Percentiles rank a stretch among this genome's conserved stretches.
Evolutionary conservation across 495 filamentous ascomycete species (phyloP).

Genomic region (Neurospora sp.): DNA sequence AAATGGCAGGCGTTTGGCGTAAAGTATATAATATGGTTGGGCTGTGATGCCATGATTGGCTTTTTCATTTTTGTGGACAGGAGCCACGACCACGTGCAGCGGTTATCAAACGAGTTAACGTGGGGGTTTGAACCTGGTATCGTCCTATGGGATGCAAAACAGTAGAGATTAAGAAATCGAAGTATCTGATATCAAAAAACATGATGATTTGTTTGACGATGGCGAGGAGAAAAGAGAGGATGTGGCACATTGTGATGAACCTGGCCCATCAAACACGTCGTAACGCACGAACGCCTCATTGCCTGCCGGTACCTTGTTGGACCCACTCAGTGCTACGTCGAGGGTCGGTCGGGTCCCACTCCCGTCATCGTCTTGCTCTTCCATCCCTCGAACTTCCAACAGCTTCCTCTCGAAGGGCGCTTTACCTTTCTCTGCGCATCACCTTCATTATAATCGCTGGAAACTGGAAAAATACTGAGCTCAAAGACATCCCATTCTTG

Average conservation of each 20-base stretch:
- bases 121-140: not conserved
- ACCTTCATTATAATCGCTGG: not conserved
- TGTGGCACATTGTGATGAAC: not conserved
- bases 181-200: not conserved
- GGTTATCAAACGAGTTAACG: not conserved
- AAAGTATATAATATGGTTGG: not conserved
- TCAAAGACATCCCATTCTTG: not conserved
- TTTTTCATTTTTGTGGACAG: not conserved
- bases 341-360: not conserved
- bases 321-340: not conserved
- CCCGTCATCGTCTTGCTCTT: not conserved
- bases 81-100: not conserved
- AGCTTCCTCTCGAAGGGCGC: not conserved
- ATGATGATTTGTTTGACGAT: not conserved
- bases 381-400: not conserved
- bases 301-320: not conserved
- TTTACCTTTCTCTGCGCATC: not conserved
- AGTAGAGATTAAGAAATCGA: not conserved
- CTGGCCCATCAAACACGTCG: not conserved
- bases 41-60: not conserved
- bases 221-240: not conserved
- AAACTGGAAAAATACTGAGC: not conserved
- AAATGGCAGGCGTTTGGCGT: slow-evolving; percentile 1
- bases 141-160: not conserved
- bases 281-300: not conserved